These are phyloP conservation scores for Aspergillus nidulans DNA, from an alignment of 495 filamentous ascomycete genomes.

Conservation along the genomic window DNA sequence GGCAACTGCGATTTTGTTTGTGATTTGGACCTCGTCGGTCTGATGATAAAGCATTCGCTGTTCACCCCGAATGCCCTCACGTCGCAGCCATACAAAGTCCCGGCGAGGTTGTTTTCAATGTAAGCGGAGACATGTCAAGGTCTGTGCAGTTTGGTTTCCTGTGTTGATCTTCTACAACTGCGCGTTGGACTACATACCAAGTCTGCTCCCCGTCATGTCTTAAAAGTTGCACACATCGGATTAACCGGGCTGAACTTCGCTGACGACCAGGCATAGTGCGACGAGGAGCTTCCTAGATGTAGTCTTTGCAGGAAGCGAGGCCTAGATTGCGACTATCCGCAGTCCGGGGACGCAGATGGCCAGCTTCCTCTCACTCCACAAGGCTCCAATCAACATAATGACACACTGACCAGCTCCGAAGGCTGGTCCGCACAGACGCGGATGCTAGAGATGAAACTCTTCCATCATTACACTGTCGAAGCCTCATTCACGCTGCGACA, in stretches of 20 bases:
- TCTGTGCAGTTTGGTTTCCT: neutral
- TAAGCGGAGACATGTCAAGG: constrained; percentile 27
- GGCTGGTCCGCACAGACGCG: constrained; percentile 21
- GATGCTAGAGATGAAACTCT: constrained; percentile 36
- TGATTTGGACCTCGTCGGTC: neutral
- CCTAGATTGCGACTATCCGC: constrained; percentile 34
- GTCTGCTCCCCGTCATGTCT: neutral
- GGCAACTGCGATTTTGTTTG: neutral
- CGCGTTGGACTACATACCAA: neutral
- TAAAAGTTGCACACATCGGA: too few relatives aligned
- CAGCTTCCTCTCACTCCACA: constrained; percentile 21
- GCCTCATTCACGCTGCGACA: constrained; percentile 30
- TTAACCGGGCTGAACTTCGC: neutral
- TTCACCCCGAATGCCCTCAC: constrained; percentile 20
- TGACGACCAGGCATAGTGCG: constrained; percentile 24
- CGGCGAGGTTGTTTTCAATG: constrained; percentile 25
- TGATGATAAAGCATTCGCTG: neutral
- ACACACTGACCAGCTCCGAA: constrained; percentile 1
- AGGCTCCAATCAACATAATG: constrained; percentile 16
- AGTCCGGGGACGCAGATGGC: constrained; percentile 26
- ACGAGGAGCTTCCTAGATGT: constrained; percentile 33
- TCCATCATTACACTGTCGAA: constrained; percentile 37
- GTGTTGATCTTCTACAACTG: neutral
- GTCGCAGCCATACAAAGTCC: constrained; percentile 28
- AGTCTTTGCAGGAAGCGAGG: constrained; percentile 34